Percentiles rank a stretch among this genome's conserved stretches.
These are phyloP conservation scores for Endotrypanum monterogeii DNA, from an alignment of 208 protist species.

Conservation along the genomic window DNA sequence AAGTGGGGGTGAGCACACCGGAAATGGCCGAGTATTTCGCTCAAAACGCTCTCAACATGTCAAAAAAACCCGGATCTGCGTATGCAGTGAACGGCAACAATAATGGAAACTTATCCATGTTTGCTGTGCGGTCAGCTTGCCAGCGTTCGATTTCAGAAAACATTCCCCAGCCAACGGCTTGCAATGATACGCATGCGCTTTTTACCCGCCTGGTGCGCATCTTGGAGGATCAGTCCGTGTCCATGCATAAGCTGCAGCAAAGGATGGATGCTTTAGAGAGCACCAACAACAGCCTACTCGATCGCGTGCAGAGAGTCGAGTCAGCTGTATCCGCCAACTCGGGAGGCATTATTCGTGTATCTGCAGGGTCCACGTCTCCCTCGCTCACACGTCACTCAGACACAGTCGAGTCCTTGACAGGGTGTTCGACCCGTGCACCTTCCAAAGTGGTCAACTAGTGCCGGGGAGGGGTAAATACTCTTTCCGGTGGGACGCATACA, in stretches of 20 bases:
- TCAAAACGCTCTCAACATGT: slow-evolving; percentile 4
- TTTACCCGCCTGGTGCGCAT: slow-evolving; percentile 17
- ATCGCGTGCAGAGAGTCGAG: slow-evolving; percentile 23
- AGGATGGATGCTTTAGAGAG: slow-evolving; percentile 25
- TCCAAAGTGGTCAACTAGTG: slow-evolving; percentile 28
- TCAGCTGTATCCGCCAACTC: background rate
- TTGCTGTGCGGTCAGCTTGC: background rate
- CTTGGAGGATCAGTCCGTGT: slow-evolving; percentile 27
- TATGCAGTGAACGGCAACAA: background rate
- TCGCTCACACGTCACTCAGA: slow-evolving; percentile 27
- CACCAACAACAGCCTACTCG: slow-evolving; percentile 17
- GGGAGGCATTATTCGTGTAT: slow-evolving; percentile 7
- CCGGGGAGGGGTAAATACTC: background rate
- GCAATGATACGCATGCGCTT: slow-evolving; percentile 2
- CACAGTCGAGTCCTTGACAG: slow-evolving; percentile 15
- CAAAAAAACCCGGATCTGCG: slow-evolving; percentile 1
- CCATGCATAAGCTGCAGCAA: slow-evolving; percentile 23
- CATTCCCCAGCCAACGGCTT: background rate
- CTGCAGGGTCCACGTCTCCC: slow-evolving; percentile 20
- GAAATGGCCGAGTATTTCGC: slow-evolving; percentile 49
- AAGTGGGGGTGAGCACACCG: slow-evolving; percentile 35
- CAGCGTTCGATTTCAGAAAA: background rate
- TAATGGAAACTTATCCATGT: background rate
- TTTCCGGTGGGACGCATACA: no score
- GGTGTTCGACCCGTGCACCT: slow-evolving; percentile 24